phyloP scores from a whole-genome alignment of 2,329 filamentous ascomycete species.

The Parastagonospora nodorum region DNA sequence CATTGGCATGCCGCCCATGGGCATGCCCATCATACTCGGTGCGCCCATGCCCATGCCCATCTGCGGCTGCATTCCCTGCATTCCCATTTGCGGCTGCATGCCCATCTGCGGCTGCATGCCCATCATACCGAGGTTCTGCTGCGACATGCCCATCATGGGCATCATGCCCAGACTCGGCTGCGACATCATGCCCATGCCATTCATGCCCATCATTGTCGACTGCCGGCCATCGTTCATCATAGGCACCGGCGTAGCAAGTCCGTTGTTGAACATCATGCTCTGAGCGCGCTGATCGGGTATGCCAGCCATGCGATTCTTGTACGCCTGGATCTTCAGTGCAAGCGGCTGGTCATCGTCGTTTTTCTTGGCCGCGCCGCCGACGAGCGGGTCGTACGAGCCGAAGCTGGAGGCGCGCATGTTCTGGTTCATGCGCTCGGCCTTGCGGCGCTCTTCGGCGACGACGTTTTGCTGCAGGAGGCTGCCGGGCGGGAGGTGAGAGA shows the following conservation, averaged over 20 bases:
- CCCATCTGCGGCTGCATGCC: slow-evolving; percentile 16
- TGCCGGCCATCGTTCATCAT: not conserved
- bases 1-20: slow-evolving; percentile 22
- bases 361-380: slow-evolving; percentile 29
- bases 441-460: slow-evolving; percentile 43
- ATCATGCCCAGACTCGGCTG: slow-evolving; percentile 6
- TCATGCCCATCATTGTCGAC: slow-evolving; percentile 13
- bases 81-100: slow-evolving; percentile 18
- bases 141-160: slow-evolving; percentile 6
- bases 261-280: slow-evolving; percentile 21
- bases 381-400: slow-evolving; percentile 33
- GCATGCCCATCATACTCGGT: slow-evolving; percentile 11
- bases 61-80: slow-evolving; percentile 19
- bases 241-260: slow-evolving; percentile 3
- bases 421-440: slow-evolving; percentile 41
- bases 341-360: slow-evolving; percentile 35
- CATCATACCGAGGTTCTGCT: slow-evolving; percentile 11
- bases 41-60: slow-evolving; percentile 17
- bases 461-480: slow-evolving; percentile 50
- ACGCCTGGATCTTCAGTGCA: slow-evolving; percentile 43
- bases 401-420: slow-evolving; percentile 40
- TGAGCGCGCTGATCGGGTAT: slow-evolving; percentile 6
- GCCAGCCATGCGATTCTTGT: slow-evolving; percentile 40
- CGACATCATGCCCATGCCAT: slow-evolving; percentile 19
- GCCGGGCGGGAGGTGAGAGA: slow-evolving; percentile 43